Conservation (phyloP, 371 early-diverging fungal genomes). For the Apophysomyces trapeziformis region DNA sequence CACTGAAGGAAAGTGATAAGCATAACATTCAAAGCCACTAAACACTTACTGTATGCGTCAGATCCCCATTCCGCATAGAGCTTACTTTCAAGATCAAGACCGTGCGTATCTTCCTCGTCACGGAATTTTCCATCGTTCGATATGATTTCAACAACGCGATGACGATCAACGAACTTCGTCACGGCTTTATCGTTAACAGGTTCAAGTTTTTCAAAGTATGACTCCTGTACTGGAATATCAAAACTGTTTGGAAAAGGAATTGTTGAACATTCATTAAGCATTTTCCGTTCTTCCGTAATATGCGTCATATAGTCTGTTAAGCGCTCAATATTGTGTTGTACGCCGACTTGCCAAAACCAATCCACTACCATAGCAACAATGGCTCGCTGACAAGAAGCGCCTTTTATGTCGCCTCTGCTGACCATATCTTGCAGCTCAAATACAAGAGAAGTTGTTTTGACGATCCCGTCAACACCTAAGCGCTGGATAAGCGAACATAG, state of each 20-base stretch:
- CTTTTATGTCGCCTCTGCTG: slow-evolving; percentile 23
- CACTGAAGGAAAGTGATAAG: slow-evolving; percentile 9
- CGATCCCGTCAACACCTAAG: slow-evolving; percentile 54
- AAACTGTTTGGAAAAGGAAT: slow-evolving; percentile 25
- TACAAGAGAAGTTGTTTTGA: slow-evolving; percentile 56
- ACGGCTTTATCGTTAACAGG: slow-evolving; percentile 28
- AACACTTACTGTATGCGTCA: slow-evolving; percentile 32
- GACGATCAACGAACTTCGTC: slow-evolving; percentile 36
- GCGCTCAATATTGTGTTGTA: slow-evolving; percentile 9
- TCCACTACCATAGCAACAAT: slow-evolving; percentile 50
- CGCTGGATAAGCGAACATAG: slow-evolving; percentile 44
- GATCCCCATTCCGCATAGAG: slow-evolving; percentile 53
- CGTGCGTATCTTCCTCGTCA: slow-evolving; percentile 48
- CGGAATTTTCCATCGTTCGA: slow-evolving; percentile 49
- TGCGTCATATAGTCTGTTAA: slow-evolving; percentile 14
- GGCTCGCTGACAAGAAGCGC: slow-evolving; percentile 48
- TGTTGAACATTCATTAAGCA: slow-evolving; percentile 17
- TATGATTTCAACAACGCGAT: slow-evolving; percentile 40
- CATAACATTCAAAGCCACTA: not conserved
- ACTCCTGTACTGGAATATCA: slow-evolving; percentile 9
- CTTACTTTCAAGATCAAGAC: slow-evolving; percentile 47
- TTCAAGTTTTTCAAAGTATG: slow-evolving; percentile 34
- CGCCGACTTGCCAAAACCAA: slow-evolving; percentile 28
- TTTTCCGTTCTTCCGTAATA: slow-evolving; percentile 11
- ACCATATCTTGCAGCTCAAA: slow-evolving; percentile 54